Evolutionary conservation across 2,329 filamentous ascomycete genomes (phyloP), one percentile per base, ranked within the genome.

Genomic region (Coniochaeta hoffmannii): DNA sequence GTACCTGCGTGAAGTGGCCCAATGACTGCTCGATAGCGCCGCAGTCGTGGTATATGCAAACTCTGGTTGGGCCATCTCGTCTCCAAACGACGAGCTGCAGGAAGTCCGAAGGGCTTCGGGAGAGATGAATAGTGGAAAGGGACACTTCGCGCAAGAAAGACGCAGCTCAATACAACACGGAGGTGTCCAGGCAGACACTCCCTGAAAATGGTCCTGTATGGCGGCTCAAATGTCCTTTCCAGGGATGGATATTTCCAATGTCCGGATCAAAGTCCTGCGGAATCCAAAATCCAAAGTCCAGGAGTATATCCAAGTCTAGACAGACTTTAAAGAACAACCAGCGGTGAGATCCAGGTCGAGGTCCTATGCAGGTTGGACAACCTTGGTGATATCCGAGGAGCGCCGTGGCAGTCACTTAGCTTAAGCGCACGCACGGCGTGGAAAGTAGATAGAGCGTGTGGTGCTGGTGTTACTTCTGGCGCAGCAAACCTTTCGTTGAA

Each of bases 1-100:
- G 34, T 75, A 82, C 79, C 77, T 82, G 70, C 75, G 76, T 61
- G 74, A 70, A 60, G 75, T 66, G 60, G 75, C 73, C 78, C 78
- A 81, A 56, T 76, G 72, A 62, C 76, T 72, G 67, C 72, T 73
- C 58, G 75, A 68, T 67, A 73, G 71, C 64, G 69, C 69, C 63
- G 76, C 66, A 61, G 76, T 65, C 59, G 68, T 70, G 65, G 72
- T 74, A 68, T 78, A 79, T 59, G 72, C 69, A 71, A 75, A 71
- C 54, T 77, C 73, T 64, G 73, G 71, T 60, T 76, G 74, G 46
- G 73, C 70, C 75, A 77, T 76, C 59, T 72, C 68, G 64, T 68
- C 66, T 57, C 66, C 66, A 63, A 68, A 68, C 69, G 71, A 70
- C 67, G 64, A 56, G 46, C 51, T 22, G 14, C 24, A 19, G 38